These are phyloP conservation scores for Erucastrum elatum DNA, from an alignment of 345 rosid species.

Conservation along the genomic window DNA sequence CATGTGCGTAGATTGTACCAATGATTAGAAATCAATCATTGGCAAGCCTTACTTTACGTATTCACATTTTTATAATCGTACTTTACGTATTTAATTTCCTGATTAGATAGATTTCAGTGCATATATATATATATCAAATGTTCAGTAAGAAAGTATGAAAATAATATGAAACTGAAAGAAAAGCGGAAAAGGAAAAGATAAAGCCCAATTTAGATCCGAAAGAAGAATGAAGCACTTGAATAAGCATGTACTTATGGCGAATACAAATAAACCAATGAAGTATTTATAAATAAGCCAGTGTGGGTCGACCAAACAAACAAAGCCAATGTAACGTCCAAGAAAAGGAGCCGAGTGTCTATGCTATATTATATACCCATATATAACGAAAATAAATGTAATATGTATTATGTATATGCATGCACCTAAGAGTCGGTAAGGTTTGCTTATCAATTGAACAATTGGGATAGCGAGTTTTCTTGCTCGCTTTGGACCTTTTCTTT, in stretches of 20 bases:
- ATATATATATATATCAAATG: neutral
- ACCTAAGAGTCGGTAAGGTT: conserved; percentile 22
- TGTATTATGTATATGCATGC: conserved; percentile 10
- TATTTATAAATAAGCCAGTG: neutral
- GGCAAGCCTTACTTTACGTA: neutral
- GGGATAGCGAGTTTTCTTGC: neutral
- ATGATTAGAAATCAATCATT: conserved; percentile 32
- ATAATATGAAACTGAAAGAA: neutral
- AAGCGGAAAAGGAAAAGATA: neutral
- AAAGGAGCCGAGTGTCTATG: neutral
- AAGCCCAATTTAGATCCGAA: neutral
- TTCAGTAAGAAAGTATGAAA: neutral
- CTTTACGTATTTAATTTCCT: neutral
- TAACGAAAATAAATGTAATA: neutral
- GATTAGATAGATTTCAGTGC: too few relatives aligned
- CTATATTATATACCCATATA: neutral
- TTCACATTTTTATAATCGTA: too few relatives aligned
- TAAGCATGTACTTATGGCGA: neutral
- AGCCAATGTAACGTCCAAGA: neutral
- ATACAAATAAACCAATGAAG: neutral
- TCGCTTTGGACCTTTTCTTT: neutral
- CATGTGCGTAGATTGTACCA: conserved; percentile 36
- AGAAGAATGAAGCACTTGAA: neutral
- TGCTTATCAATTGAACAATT: neutral
- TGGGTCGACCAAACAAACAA: conserved; percentile 7